A percentile compares a stretch with the other conserved stretches of the same genome.
phyloP scores from a whole-genome alignment of 2,329 filamentous ascomycete species.

The Penicillium sclerotiorum region DNA sequence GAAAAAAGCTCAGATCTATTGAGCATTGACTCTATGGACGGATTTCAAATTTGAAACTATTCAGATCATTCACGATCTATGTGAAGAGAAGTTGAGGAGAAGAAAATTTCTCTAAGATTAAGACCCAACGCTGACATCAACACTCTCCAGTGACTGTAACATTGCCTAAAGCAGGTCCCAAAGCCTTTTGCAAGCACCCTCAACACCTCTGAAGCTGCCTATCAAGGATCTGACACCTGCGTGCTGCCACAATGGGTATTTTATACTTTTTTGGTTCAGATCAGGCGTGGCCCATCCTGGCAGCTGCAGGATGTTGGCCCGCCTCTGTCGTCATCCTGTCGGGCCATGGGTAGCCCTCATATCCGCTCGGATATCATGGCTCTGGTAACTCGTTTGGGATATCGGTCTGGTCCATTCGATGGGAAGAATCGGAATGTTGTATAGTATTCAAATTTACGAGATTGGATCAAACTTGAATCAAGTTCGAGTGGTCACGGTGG shows the following conservation, averaged over 20 bases:
- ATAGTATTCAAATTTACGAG: too few species aligned
- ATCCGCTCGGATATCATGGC: too few species aligned
- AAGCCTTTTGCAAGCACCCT: background rate
- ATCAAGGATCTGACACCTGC: background rate
- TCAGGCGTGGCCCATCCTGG: background rate
- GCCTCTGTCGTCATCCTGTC: constrained; percentile 19
- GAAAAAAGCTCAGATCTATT: too few species aligned
- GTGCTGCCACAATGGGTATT: background rate
- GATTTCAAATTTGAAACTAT: too few species aligned
- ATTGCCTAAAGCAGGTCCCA: constrained; percentile 18
- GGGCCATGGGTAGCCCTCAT: constrained; percentile 2
- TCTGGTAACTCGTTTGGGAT: too few species aligned
- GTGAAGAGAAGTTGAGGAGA: background rate
- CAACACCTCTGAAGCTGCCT: constrained; percentile 1
- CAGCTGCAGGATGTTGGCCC: constrained; percentile 9
- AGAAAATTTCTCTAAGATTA: background rate
- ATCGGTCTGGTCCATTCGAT: too few species aligned
- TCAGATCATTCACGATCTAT: background rate
- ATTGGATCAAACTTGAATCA: too few species aligned
- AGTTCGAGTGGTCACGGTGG: too few species aligned
- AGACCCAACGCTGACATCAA: constrained; percentile 27
- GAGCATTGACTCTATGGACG: too few species aligned
- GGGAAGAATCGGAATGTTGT: too few species aligned
- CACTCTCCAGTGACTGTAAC: constrained; percentile 24
- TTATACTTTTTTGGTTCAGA: background rate